A percentile compares a stretch with the other conserved stretches of the same genome.
Evolutionary conservation across 1,284 basidiomycete genomes (phyloP).

Genomic region (Rhodotorula sp.): DNA sequence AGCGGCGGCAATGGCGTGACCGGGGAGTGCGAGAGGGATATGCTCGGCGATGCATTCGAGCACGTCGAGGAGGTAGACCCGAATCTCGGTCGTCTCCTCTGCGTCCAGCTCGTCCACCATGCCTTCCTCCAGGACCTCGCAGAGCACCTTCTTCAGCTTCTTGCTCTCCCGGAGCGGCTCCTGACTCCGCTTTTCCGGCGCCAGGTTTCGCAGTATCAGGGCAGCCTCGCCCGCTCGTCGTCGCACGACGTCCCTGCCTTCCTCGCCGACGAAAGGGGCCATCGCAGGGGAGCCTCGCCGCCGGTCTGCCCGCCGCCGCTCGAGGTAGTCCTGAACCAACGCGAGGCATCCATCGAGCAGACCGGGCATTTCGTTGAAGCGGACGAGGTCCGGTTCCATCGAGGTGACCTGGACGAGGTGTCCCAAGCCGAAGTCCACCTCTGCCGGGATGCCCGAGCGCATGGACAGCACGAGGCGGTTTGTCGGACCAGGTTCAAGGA

Average conservation of each 20-base stretch:
- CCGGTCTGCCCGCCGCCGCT: slow-evolving; percentile 55
- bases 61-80: slow-evolving; percentile 42
- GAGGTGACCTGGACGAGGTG: slow-evolving; percentile 67
- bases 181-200: slow-evolving; percentile 64
- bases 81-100: slow-evolving; percentile 40
- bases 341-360: slow-evolving; percentile 73
- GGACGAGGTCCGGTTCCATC: slow-evolving; percentile 64
- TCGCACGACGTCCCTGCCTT: slow-evolving; percentile 15
- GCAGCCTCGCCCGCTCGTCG: slow-evolving; percentile 57
- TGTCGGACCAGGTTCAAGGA: slow-evolving; percentile 53
- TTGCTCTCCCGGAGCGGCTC: slow-evolving; percentile 58
- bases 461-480: slow-evolving; percentile 79
- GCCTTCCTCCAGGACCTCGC: slow-evolving; percentile 31
- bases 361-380: slow-evolving; percentile 65
- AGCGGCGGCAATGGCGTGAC: slow-evolving; percentile 8
- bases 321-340: slow-evolving; percentile 59
- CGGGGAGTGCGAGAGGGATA: slow-evolving; percentile 27
- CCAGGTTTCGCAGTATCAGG: slow-evolving; percentile 71
- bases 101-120: slow-evolving; percentile 12
- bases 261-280: neutral
- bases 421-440: slow-evolving; percentile 76
- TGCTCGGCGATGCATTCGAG: slow-evolving; percentile 40
- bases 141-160: slow-evolving; percentile 21
- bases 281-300: neutral
- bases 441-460: slow-evolving; percentile 67